Base-by-base conservation (phyloP, 768 basidiomycete species). In the Tylopilus felleus region DNA sequence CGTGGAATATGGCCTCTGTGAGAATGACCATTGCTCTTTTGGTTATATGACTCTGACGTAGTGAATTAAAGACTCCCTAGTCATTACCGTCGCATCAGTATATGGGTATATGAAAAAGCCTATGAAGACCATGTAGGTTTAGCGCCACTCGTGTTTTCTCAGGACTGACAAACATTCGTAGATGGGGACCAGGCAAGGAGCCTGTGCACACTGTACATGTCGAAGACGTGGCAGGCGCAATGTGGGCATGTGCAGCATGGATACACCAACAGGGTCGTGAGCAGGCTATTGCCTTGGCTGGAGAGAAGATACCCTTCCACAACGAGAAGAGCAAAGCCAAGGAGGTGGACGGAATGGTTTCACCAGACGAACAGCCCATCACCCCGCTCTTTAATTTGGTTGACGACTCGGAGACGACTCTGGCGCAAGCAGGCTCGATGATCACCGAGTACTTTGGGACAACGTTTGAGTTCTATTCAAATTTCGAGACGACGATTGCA, bases 341-440 rank as follows among this genome's bases (percentile, higher is more conserved):
- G 51, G 82, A 83, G 42, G 81, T 89, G 23, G 77, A 82, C 35
- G 87, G 85, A 39, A 79, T 85, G 71, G 73, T 78, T 23, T 68
- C 80, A 8, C 76, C 80, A 22, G 77, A 81, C 48, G 71, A 74
- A 64, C 84, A 82, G 59, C 74, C 86, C 7, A 65, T 84, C 39
- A 90, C 85, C 1, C 88, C 91, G 3, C 58, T 93, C n/a, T 93
- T 94, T 73, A 91, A 93, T 65, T 65, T 94, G 61, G 91, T 84
- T 59, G 91, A 93, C 63, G 86, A 92, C 58, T 83, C 87, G 8
- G 76, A 89, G 42, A 84, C 79, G 59, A 89, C 88, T 6, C 73
- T 87, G 38, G 69, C 83, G 29, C 85, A 83, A 54, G 79, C 85
- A 7, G 88, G 85, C 8, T 77, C 83, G 49, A 80, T 77, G 19